phyloP scores from a whole-genome alignment of 441 rosid species.

The Aleurites moluccanus region DNA sequence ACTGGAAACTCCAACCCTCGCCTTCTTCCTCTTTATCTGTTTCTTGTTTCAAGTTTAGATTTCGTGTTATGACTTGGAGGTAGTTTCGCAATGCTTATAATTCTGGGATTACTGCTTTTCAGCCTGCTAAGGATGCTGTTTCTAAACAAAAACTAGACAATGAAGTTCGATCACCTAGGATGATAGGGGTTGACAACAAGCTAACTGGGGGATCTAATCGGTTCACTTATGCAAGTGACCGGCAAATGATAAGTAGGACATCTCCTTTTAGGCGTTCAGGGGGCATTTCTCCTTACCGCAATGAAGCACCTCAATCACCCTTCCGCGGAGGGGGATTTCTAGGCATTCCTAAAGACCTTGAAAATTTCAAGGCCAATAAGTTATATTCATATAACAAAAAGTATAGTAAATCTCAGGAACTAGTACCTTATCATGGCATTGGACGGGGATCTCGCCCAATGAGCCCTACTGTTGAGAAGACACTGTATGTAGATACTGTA shows the following conservation, averaged over 20 bases:
- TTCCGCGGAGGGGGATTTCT: slow-evolving; percentile 50
- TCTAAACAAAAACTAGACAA: slow-evolving; percentile 38
- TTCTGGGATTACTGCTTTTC: slow-evolving; percentile 27
- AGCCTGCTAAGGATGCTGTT: slow-evolving; percentile 48
- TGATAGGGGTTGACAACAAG: slow-evolving; percentile 36
- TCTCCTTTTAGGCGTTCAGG: slow-evolving; percentile 60
- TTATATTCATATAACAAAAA: slow-evolving; percentile 36
- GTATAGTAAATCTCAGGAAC: slow-evolving; percentile 66
- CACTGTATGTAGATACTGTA: slow-evolving; percentile 53
- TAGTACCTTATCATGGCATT: slow-evolving; percentile 32
- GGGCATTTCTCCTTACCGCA: slow-evolving; percentile 52
- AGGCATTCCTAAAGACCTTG: slow-evolving; percentile 56
- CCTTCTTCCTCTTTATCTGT: background rate
- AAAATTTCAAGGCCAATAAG: slow-evolving; percentile 36
- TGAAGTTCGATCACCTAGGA: slow-evolving; percentile 43
- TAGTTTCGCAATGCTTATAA: background rate
- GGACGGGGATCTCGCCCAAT: slow-evolving; percentile 37
- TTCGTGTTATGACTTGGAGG: slow-evolving; percentile 19
- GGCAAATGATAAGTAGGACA: slow-evolving; percentile 36
- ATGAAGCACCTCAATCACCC: slow-evolving; percentile 51
- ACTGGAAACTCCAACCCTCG: background rate
- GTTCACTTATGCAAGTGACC: slow-evolving; percentile 41
- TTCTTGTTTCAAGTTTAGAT: background rate
- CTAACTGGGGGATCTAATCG: slow-evolving; percentile 42
- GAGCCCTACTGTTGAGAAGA: slow-evolving; percentile 63